phyloP scores from a whole-genome alignment of 2,329 filamentous ascomycete genomes.

The Gnomoniopsis sp. region DNA sequence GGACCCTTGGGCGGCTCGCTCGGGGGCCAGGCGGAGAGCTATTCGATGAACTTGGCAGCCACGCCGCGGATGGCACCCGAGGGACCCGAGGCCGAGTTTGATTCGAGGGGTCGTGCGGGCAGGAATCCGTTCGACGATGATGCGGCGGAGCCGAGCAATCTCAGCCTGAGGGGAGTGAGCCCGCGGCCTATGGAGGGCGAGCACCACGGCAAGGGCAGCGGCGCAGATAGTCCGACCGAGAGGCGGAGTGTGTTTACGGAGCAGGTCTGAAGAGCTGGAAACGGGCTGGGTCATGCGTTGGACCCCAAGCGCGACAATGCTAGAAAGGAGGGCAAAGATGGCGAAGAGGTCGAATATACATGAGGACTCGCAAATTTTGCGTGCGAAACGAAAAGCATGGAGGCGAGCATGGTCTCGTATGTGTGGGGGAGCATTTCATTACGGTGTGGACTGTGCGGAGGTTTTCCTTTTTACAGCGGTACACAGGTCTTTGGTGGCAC shows the following conservation, averaged over 20 bases:
- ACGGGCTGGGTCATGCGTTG: not conserved
- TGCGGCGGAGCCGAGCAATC: constrained; percentile 57
- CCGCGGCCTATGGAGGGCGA: constrained; percentile 64
- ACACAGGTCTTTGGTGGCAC: not conserved
- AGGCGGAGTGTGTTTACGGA: constrained; percentile 68
- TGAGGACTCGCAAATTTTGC: too few relatives aligned
- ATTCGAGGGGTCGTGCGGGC: constrained; percentile 35
- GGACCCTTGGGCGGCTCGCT: not conserved
- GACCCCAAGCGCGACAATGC: not conserved
- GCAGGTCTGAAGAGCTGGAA: constrained; percentile 48
- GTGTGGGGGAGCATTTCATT: not conserved
- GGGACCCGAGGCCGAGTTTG: constrained; percentile 19
- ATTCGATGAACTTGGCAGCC: constrained; percentile 47
- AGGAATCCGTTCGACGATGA: constrained; percentile 69
- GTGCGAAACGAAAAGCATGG: too few relatives aligned
- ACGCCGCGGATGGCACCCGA: constrained; percentile 31
- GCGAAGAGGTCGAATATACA: too few relatives aligned
- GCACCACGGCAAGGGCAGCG: constrained; percentile 31
- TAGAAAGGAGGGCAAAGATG: too few relatives aligned
- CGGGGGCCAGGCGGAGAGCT: constrained; percentile 30
- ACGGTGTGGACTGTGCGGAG: not conserved
- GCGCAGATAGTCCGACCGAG: constrained; percentile 60
- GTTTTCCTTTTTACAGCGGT: not conserved
- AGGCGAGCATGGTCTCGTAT: not conserved
- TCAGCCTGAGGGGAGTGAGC: constrained; percentile 67